Conservation (phyloP, 2,329 filamentous ascomycete genomes). For the Alternaria alternata region DNA sequence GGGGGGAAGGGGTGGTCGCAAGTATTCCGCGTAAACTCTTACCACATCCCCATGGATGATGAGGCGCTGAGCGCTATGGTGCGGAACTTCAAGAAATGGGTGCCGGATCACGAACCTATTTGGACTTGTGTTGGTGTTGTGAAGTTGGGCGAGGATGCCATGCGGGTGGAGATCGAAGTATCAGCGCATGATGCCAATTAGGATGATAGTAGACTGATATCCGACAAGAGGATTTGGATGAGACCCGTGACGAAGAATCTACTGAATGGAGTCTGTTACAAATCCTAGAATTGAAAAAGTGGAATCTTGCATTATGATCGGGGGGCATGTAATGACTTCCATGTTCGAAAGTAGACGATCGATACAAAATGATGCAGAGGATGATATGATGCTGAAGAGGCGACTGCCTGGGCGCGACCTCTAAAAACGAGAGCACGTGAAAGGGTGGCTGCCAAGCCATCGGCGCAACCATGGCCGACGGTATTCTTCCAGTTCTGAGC, state of each 20-base stretch:
- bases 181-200: constrained; percentile 19
- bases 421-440: background rate
- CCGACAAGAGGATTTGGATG: background rate
- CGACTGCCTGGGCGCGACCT: no score
- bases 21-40: constrained; percentile 52
- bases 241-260: background rate
- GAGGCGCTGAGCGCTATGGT: constrained; percentile 29
- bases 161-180: constrained; percentile 47
- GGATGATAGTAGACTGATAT: background rate
- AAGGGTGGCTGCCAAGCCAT: constrained; percentile 22
- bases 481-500: constrained; percentile 31
- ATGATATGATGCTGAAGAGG: background rate
- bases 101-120: constrained; percentile 33
- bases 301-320: rapidly evolving
- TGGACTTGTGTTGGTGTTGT: constrained; percentile 33
- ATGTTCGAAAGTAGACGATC: no score
- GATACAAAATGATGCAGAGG: background rate
- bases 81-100: constrained; percentile 35
- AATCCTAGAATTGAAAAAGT: rapidly evolving
- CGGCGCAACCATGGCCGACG: constrained; percentile 26
- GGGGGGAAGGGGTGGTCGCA: constrained; percentile 66
- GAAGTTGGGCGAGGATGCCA: constrained; percentile 47
- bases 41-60: constrained; percentile 30
- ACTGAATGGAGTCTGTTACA: no score
- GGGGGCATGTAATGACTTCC: background rate